These are phyloP conservation scores for Eruca vesicaria DNA, from an alignment of 441 rosid genomes.

Conservation along the genomic window DNA sequence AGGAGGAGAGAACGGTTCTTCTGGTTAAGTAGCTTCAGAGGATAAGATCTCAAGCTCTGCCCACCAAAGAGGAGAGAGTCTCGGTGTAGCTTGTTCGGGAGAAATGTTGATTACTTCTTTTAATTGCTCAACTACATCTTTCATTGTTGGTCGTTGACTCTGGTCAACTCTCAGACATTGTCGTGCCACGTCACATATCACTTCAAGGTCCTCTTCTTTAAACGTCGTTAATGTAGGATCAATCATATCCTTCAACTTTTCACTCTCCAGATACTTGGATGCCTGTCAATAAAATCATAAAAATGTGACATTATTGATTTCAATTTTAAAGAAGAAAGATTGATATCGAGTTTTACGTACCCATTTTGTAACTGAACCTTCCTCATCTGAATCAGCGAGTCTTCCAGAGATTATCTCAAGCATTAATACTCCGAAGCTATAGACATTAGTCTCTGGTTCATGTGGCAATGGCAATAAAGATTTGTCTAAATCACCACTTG, in stretches of 20 bases:
- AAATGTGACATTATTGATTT: neutral
- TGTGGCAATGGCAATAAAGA: constrained; percentile 42
- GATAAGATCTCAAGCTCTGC: constrained; percentile 90
- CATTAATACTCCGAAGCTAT: constrained; percentile 61
- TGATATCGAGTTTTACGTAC: constrained; percentile 32
- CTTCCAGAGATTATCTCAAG: constrained; percentile 79
- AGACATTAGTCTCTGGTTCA: constrained; percentile 60
- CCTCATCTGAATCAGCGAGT: constrained; percentile 56
- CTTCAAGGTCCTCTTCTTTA: constrained; percentile 58
- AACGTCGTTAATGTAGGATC: constrained; percentile 68
- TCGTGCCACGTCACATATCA: constrained; percentile 53
- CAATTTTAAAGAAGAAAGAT: neutral
- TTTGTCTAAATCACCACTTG: constrained; percentile 42
- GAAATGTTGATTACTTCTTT: constrained; percentile 53
- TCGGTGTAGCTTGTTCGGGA: constrained; percentile 80
- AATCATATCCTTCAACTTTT: constrained; percentile 42
- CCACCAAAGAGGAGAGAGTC: constrained; percentile 94
- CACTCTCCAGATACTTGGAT: constrained; percentile 48
- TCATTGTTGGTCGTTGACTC: constrained; percentile 67
- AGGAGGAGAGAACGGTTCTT: constrained; percentile 19
- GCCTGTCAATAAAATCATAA: constrained; percentile 46
- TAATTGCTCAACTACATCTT: constrained; percentile 45
- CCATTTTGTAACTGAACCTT: constrained; percentile 65
- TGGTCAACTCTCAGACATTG: constrained; percentile 57
- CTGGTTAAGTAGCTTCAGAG: constrained; percentile 57